These are phyloP conservation scores for Hylodesmum podocarpum DNA, from an alignment of 306 rosid species.

Conservation along the genomic window DNA sequence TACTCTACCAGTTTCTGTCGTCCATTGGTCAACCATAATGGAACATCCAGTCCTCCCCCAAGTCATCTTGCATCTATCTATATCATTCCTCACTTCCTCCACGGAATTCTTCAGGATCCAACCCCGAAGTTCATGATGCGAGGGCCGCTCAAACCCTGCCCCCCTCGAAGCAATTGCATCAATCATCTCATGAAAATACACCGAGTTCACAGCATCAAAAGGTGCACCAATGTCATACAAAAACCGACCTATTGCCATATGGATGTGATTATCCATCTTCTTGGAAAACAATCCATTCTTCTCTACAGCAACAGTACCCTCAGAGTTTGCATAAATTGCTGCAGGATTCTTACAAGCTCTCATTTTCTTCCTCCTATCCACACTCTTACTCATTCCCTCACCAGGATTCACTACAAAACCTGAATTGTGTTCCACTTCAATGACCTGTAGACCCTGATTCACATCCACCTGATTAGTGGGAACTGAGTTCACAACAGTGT, in stretches of 20 bases:
- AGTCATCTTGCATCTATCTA: constrained; percentile 55
- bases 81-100: constrained; percentile 69
- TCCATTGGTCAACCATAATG: constrained; percentile 75
- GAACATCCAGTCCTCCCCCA: constrained; percentile 87
- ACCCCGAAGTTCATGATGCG: constrained; percentile 71
- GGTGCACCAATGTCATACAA: constrained; percentile 87
- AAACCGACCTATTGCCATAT: constrained; percentile 84
- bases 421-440: constrained; percentile 45
- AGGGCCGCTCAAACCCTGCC: constrained; percentile 47
- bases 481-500: constrained; percentile 37
- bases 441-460: constrained; percentile 38
- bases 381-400: constrained; percentile 46
- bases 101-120: constrained; percentile 80
- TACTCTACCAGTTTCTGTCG: constrained; percentile 49
- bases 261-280: constrained; percentile 46
- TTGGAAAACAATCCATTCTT: constrained; percentile 37
- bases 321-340: constrained; percentile 37
- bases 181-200: constrained; percentile 77
- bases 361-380: constrained; percentile 67
- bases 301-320: constrained; percentile 34
- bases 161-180: constrained; percentile 77
- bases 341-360: constrained; percentile 49
- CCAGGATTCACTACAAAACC: constrained; percentile 41
- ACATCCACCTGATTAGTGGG: constrained; percentile 50
- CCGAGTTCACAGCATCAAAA: constrained; percentile 74